phyloP scores from a whole-genome alignment of 768 basidiomycete species.

The Phlegmacium glaucopus region DNA sequence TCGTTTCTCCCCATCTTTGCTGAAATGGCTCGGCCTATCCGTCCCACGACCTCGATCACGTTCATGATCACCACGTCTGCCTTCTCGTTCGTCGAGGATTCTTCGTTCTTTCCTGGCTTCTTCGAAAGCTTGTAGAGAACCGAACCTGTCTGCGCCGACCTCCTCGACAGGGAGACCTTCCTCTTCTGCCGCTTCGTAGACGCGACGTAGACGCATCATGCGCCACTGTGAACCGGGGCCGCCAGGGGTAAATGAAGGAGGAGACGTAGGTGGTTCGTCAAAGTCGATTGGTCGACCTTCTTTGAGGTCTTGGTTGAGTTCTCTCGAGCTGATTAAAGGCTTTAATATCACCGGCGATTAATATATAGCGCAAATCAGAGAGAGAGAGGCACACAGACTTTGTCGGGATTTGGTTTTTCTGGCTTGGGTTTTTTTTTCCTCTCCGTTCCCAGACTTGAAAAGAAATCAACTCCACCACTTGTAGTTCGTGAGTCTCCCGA shows the following conservation, averaged over 20 bases:
- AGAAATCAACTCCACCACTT: conserved; percentile 78
- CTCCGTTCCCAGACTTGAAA: conserved; percentile 82
- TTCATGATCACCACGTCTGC: conserved; percentile 24
- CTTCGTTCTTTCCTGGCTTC: conserved; percentile 86
- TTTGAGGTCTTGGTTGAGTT: conserved; percentile 58
- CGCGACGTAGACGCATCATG: conserved; percentile 92
- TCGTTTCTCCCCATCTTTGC: conserved; percentile 43
- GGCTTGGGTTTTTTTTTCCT: conserved; percentile 61
- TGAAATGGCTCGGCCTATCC: conserved; percentile 28
- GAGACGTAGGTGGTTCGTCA: conserved; percentile 34
- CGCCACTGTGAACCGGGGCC: conserved; percentile 95
- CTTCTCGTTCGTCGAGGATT: conserved; percentile 80
- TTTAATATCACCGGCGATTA: conserved; percentile 25
- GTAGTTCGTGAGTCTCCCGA: conserved; percentile 42
- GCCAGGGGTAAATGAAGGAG: conserved; percentile 65
- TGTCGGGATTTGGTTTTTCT: conserved; percentile 65
- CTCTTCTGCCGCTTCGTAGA: conserved; percentile 89
- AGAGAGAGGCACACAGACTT: conserved; percentile 41
- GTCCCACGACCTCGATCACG: conserved; percentile 13
- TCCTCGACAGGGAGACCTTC: conserved; percentile 70
- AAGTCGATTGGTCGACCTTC: conserved; percentile 40
- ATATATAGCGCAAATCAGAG: background rate
- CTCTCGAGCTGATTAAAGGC: conserved; percentile 58
- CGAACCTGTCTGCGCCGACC: conserved; percentile 87
- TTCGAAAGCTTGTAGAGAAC: conserved; percentile 78